A percentile compares a stretch with the other conserved stretches of the same genome.
Evolutionary conservation across 23 red algal genomes (phyloP).

Genomic region (Gracilariopsis chorda): DNA sequence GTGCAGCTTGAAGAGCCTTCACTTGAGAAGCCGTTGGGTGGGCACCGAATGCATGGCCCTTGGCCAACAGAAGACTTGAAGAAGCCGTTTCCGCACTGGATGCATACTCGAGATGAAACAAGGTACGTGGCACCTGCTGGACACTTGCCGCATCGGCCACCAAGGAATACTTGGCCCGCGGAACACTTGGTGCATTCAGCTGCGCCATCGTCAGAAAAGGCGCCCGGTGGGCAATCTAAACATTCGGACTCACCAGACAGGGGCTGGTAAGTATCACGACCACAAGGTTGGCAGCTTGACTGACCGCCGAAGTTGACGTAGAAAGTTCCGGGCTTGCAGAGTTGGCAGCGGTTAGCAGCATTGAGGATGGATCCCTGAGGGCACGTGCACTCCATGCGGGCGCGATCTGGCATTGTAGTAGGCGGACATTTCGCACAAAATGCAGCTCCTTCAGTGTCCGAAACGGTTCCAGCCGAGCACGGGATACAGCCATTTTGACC

Average conservation of each 20-base stretch:
- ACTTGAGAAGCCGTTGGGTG: not conserved
- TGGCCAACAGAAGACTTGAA: not conserved
- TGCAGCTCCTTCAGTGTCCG: not conserved
- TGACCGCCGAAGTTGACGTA: not conserved
- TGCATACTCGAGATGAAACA: not conserved
- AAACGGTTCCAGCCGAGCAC: not conserved
- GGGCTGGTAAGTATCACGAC: not conserved
- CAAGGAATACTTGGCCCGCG: not conserved
- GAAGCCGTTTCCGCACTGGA: not conserved
- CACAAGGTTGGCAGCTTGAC: not conserved
- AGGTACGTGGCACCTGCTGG: not conserved
- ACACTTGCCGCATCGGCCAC: not conserved
- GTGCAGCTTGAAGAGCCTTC: not conserved
- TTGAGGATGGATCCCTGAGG: not conserved
- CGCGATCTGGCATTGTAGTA: not conserved
- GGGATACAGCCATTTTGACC: slow-evolving; percentile 9
- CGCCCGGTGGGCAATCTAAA: not conserved
- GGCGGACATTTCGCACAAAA: not conserved
- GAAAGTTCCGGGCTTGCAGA: not conserved
- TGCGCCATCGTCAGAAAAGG: not conserved
- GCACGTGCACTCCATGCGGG: not conserved
- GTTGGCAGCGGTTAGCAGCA: not conserved
- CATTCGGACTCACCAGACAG: not conserved
- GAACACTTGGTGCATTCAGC: not conserved
- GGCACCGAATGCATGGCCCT: not conserved